Base-by-base conservation (phyloP, 768 basidiomycete genomes). In the Amanita fuliginea region DNA sequence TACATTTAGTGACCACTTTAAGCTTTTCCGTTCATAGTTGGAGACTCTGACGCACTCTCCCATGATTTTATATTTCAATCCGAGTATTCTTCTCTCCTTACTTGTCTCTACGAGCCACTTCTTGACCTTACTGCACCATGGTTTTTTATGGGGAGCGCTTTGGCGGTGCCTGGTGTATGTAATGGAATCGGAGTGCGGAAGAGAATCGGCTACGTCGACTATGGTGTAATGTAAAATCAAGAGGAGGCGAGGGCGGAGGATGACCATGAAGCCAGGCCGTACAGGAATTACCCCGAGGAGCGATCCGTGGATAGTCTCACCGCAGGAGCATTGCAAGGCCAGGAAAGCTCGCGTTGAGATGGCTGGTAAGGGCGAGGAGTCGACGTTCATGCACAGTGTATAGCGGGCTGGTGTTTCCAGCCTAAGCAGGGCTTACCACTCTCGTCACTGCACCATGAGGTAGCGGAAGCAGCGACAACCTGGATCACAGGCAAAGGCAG, bases 251-350 rank as follows among this genome's bases (percentile, higher is more conserved):
- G n/a, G n/a, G n/a, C n/a, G n/a, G n/a, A n/a, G n/a, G n/a, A n/a
- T n/a, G n/a, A n/a, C n/a, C n/a, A 89, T 57, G 87, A 86, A 62
- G 70, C 73, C 18, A 77, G 90, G 44, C 91, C 90, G 34, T 92
- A 88, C 62, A 63, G 65, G 10, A 66, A 71, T 14, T 77, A 81
- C 22, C 82, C 91, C 0, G 83, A 83, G 52, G 81, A 85, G 50
- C 69, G 80, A 47, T 73, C 83, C 1, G 83, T 83, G 48, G 92
- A 99, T 64, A 86, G 78, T 53, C 69, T 99, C 43, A 87, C 90
- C 0, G 81, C 83, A 2, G 92, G 91, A 4, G 75, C 90, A 1
- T 70, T 99, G n/a, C 69, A 81, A 22, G 95, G 93, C 1, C 93
- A 0, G 89, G 89, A 2, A 86, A 80, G 62, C 74, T 99, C 2